These are phyloP conservation scores for Emydomyces testavorans DNA, from an alignment of 2,329 filamentous ascomycete species.

Conservation along the genomic window DNA sequence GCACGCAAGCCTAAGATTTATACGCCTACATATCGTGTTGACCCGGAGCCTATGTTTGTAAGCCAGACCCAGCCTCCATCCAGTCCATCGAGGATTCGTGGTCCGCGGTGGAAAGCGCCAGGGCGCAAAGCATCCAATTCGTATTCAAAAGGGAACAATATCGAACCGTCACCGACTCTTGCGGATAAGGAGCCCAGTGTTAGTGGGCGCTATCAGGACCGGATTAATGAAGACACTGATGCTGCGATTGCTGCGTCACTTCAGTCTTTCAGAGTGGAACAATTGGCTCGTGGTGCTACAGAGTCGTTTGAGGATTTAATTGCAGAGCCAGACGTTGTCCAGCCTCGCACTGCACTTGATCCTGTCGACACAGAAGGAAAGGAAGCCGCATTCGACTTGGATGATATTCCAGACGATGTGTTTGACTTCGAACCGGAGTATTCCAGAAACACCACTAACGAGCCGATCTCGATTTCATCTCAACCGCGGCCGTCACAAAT, in stretches of 20 bases:
- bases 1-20: slow-evolving; percentile 33
- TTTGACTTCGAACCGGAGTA: slow-evolving; percentile 51
- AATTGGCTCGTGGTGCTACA: background rate
- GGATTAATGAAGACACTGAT: slow-evolving; percentile 22
- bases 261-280: slow-evolving; percentile 27
- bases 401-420: slow-evolving; percentile 53
- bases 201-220: background rate
- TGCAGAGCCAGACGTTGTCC: background rate
- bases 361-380: background rate
- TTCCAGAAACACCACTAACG: slow-evolving; percentile 32
- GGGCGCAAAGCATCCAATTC: background rate
- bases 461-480: slow-evolving; percentile 15
- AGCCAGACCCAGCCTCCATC: slow-evolving; percentile 40
- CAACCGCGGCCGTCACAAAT: slow-evolving; percentile 22
- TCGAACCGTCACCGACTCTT: background rate
- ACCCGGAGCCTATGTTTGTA: slow-evolving; percentile 37
- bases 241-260: slow-evolving; percentile 33
- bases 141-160: background rate
- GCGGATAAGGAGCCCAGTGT: background rate
- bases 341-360: background rate
- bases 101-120: slow-evolving; percentile 40
- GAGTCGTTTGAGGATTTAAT: background rate
- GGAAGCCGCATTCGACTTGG: slow-evolving; percentile 35
- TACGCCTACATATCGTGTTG: slow-evolving; percentile 31
- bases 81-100: slow-evolving; percentile 42